Evolutionary conservation across 176 grass and related monocot species (phyloP), one percentile per base, ranked within the genome.

Genomic region (Otatea glauca): DNA sequence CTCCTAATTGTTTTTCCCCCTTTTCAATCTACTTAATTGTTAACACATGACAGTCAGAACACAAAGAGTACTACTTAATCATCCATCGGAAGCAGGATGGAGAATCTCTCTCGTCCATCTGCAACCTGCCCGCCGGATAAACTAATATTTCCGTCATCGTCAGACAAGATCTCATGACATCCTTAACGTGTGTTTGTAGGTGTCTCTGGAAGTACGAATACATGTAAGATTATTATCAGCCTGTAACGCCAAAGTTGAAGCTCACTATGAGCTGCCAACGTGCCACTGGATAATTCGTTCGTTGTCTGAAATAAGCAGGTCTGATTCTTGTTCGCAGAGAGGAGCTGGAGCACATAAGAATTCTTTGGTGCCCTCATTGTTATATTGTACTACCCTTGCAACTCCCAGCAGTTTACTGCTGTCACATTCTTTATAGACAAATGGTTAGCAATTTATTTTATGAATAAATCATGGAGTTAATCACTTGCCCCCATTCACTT

Each of bases 221-320:
- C 65, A 70, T 81, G 14, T 13, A 65, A 48, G 9, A 44, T 45
- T 59, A 41, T 45, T 59, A 25, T 8, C 38, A 15, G 10, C 41
- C 81, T 29, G 15, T 63, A 21, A 64, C 39, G n/a, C 21, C 68
- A 37, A 58, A 77, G 54, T 29, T 84, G 20, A 48, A 86, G 75
- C 18, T 63, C 53, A 41, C 17, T 34, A 34, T 18, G 20, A 23
- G 51, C 32, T 86, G 75, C 38, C 73, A n/a, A 16, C 16, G 48
- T 60, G 38, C 23, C 51, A 21, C 15, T 47, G 35, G 79, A 81
- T 60, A 38, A 37, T 82, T 61, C 23, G 0, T 61, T 58, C 23
- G 6, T 72, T 60, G 4, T 61, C 25, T 59, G 67, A 44, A 60
- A 82, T 35, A 48, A 72, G 67, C 47, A 61, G 24, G 13, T 32